Evolutionary conservation across 2,329 filamentous ascomycete genomes (phyloP).

Genomic region (Ceratocystis colombiana): DNA sequence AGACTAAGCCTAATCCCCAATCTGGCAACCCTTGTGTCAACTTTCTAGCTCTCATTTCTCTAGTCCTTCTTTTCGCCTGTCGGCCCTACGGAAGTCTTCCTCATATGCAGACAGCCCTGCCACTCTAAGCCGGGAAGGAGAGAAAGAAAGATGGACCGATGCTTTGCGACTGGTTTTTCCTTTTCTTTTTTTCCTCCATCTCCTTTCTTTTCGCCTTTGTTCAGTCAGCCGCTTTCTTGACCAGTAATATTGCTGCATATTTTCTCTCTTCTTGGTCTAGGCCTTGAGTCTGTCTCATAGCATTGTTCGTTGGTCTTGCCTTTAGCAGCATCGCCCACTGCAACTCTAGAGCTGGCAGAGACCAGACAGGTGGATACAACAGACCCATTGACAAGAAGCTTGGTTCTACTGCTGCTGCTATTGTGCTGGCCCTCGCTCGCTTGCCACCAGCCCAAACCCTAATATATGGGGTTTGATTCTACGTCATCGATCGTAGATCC

Average conservation of each 20-base stretch:
- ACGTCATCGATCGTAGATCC: conserved; percentile 12
- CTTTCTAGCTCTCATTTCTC: conserved; percentile 4
- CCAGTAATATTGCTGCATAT: conserved; percentile 10
- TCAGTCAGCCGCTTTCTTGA: conserved; percentile 2
- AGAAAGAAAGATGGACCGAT: background rate
- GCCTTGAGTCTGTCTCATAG: conserved; percentile 1
- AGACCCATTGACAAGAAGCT: too few relatives aligned
- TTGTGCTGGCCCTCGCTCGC: background rate
- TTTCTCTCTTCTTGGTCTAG: conserved; percentile 9
- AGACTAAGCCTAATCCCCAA: background rate
- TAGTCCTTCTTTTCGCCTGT: background rate
- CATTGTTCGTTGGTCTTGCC: background rate
- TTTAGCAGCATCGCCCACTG: background rate
- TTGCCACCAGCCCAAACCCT: background rate
- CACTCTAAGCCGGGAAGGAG: background rate
- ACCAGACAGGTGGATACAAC: too few relatives aligned
- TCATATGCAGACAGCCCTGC: conserved; percentile 4
- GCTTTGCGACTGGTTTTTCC: background rate
- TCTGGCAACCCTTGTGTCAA: background rate
- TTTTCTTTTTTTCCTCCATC: background rate
- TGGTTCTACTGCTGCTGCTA: background rate
- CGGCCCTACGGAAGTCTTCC: conserved; percentile 20
- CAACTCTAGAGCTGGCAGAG: too few relatives aligned
- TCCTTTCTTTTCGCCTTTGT: background rate
- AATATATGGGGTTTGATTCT: background rate